Evolutionary conservation across 495 filamentous ascomycete genomes (phyloP), one percentile per base, ranked within the genome.

Genomic region (Penicillium arizonense): DNA sequence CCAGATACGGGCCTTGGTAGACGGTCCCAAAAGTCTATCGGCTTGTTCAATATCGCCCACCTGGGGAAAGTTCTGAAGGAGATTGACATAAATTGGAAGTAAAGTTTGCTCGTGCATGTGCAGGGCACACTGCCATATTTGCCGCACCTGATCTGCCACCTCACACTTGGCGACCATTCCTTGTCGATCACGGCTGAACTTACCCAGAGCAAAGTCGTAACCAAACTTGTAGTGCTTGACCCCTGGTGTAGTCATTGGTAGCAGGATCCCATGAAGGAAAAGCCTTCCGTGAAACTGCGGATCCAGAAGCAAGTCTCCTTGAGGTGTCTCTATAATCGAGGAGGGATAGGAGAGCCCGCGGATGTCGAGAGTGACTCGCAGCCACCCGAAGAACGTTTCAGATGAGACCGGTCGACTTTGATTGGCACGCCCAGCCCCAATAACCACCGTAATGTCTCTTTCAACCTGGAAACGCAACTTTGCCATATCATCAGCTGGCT

Each of bases 41-140:
- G 56, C 50, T 6, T 37, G 26, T 12, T 55, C 39, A 26, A 58
- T 34, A 14, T 64, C 64, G 26, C 24, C 47, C 13, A 44, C 20
- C n/a, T 14, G 44, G 14, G 43, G 55, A 23, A 53, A 58, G 14
- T 53, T 44, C 35, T 44, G 30, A 10, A 65, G 56, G 41, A 68
- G 49, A 32, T 56, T 56, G n/a, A 57, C 44, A 45, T 64, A 68
- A 28, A 56, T 48, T 11, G 35, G 35, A 18, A 68, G 26, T 2
- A 49, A 41, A 8, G 42, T 36, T 28, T 16, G 5, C 20, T 50
- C 40, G 7, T 59, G 36, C 23, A 36, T 42, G 7, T 21, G 21
- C 14, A 67, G 53, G 11, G 58, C 58, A 4, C 43, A 36, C 20
- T 48, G 61, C 64, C 59, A 65, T 18, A 68, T 64, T 16, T 44